Evolutionary conservation across 2,329 filamentous ascomycete genomes (phyloP).

Genomic region (Didymella arachidicola): DNA sequence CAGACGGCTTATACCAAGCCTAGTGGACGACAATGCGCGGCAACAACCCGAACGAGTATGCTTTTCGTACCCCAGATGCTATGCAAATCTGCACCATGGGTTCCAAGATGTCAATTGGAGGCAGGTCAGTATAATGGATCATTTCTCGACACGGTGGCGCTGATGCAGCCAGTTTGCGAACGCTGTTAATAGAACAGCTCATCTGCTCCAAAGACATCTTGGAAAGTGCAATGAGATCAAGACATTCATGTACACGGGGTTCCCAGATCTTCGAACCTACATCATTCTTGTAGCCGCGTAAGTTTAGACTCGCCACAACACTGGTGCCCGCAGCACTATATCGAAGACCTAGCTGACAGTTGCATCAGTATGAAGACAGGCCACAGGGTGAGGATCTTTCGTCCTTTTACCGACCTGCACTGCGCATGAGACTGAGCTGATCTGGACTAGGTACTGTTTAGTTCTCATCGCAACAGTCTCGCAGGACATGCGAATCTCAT

Average conservation of each 20-base stretch:
- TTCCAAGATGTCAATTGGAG: conserved; percentile 46
- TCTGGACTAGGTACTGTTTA: conserved; percentile 32
- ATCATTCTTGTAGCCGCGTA: conserved; percentile 51
- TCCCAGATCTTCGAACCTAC: conserved; percentile 50
- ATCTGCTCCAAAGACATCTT: conserved; percentile 42
- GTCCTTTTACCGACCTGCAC: neutral
- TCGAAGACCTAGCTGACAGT: neutral
- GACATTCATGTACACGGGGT: conserved; percentile 40
- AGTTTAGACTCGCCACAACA: conserved; percentile 10
- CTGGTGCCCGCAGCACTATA: neutral
- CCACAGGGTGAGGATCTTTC: conserved; percentile 40
- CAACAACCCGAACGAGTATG: conserved; percentile 32
- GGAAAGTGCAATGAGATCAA: conserved; percentile 40
- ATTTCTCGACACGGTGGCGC: conserved; percentile 20
- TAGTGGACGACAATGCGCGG: conserved; percentile 53
- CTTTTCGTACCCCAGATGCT: conserved; percentile 33
- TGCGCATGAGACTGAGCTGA: neutral
- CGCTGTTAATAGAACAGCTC: conserved; percentile 44
- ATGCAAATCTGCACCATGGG: conserved; percentile 28
- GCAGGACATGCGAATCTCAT: conserved; percentile 39
- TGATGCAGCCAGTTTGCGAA: conserved; percentile 37
- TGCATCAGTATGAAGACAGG: conserved; percentile 52
- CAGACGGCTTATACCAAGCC: conserved; percentile 32
- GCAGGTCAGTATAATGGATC: conserved; percentile 36
- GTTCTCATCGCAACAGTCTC: conserved; percentile 38